A percentile compares a stretch with the other conserved stretches of the same genome.
These are phyloP conservation scores for Penicillium italicum DNA, from an alignment of 2,329 filamentous ascomycete species.

Conservation along the genomic window DNA sequence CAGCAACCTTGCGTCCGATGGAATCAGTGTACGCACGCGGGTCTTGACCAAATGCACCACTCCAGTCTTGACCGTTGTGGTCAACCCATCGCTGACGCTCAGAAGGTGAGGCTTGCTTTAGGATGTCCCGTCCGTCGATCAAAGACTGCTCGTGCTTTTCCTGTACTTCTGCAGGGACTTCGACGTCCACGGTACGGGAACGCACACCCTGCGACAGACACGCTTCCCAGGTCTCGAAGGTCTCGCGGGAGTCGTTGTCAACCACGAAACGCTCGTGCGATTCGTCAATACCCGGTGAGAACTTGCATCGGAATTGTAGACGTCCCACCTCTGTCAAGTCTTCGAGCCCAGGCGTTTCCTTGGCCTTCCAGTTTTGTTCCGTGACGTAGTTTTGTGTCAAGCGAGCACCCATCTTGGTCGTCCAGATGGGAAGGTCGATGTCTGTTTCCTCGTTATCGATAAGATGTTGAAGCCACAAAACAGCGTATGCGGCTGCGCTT, in stretches of 20 bases:
- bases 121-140: slow-evolving; percentile 72
- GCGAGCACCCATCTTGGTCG: slow-evolving; percentile 68
- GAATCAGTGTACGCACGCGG: slow-evolving; percentile 59
- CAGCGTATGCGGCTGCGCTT: slow-evolving; percentile 68
- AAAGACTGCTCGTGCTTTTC: slow-evolving; percentile 78
- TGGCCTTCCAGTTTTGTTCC: slow-evolving; percentile 64
- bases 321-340: slow-evolving; percentile 77
- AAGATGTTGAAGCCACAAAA: slow-evolving; percentile 82
- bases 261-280: slow-evolving; percentile 78
- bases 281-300: slow-evolving; percentile 86
- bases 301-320: slow-evolving; percentile 72
- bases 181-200: slow-evolving; percentile 63
- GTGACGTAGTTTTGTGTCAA: slow-evolving; percentile 92
- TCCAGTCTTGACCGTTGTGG: slow-evolving; percentile 81
- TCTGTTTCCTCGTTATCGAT: slow-evolving; percentile 72
- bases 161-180: slow-evolving; percentile 69
- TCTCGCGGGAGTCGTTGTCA: slow-evolving; percentile 87
- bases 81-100: slow-evolving; percentile 73
- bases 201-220: slow-evolving; percentile 86
- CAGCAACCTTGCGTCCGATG: slow-evolving; percentile 52
- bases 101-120: slow-evolving; percentile 63
- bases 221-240: slow-evolving; percentile 90
- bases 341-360: slow-evolving; percentile 64
- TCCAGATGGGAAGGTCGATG: slow-evolving; percentile 89
- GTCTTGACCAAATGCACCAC: slow-evolving; percentile 76